Base-by-base conservation (phyloP, 1,284 basidiomycete genomes). In the Chalciporus piperatoides region DNA sequence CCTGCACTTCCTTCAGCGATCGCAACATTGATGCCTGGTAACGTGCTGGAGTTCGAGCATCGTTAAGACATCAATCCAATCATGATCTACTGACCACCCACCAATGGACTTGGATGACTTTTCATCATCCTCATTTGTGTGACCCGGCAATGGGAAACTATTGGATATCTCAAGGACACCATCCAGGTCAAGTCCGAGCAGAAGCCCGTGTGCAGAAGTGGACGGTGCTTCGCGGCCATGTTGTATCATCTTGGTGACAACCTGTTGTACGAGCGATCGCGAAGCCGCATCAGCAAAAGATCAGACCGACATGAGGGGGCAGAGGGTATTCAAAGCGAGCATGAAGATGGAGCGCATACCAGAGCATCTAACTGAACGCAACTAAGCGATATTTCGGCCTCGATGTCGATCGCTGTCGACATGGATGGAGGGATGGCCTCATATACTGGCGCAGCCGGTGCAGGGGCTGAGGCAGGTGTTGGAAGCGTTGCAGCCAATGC, bases 181-280 rank as follows among this genome's bases (percentile, higher is more conserved):
- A 68, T 97, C 89, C 28, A 97, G 76, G 71, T 97, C 95, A 54
- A 99, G 80, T 40, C 94, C 94, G 53, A 97, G 79, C 37, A 97
- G 73, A 49, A 96, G 78, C 51, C 94, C 94, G 62, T 92, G 82
- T 15, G 88, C 86, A 58, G 82, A 81, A 30, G 82, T 69, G 32
- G 79, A 76, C 37, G 80, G 73, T 23, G 82, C 75, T 63, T 91
- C 86, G 50, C 82, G 76, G 54, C 84, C 78, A 64, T 92, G 86
- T 74, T 97, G 96, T 63, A 95, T 78, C 54, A 97, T 95, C 77
- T 97, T 97, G 55, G 91, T 82, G 49, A 95, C 84, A 45, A 92
- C 92, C 92, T 96, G 46, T 33, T 8, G 58, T 41, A 46, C 27
- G 19, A 42, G n/a, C 14, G 25, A 17, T 30, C 30, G 30, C 30